A percentile compares a stretch with the other conserved stretches of the same genome.
phyloP scores from a whole-genome alignment of 495 filamentous ascomycete species.

The Xylaria intraflava region DNA sequence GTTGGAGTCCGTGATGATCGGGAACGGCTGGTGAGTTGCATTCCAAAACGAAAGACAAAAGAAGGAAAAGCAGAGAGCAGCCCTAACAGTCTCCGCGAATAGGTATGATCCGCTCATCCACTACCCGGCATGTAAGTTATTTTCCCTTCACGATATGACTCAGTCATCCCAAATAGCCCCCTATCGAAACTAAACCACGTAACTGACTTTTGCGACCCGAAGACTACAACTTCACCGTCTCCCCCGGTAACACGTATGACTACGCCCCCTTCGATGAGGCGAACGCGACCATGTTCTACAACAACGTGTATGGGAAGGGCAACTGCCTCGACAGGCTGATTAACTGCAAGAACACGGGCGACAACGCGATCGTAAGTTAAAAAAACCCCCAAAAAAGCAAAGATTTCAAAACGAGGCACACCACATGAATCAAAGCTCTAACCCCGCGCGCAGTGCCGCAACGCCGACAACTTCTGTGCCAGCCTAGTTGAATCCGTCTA shows the following conservation, averaged over 20 bases:
- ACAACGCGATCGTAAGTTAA: constrained; percentile 13
- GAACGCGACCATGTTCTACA: constrained; percentile 46
- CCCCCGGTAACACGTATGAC: constrained; percentile 54
- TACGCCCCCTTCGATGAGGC: constrained; percentile 46
- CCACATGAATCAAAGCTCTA: background rate
- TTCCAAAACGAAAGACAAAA: background rate
- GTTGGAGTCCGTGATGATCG: constrained; percentile 51
- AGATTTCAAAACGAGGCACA: background rate
- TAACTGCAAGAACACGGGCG: constrained; percentile 36
- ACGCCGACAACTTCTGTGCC: constrained; percentile 50
- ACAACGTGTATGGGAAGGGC: constrained; percentile 53
- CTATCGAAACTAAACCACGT: background rate
- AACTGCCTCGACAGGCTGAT: constrained; percentile 57
- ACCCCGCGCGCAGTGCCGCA: constrained; percentile 12
- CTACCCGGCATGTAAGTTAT: constrained; percentile 44
- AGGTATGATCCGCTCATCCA: constrained; percentile 51
- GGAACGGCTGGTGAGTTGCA: constrained; percentile 23
- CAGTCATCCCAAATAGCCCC: background rate
- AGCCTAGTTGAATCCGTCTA: constrained; percentile 47
- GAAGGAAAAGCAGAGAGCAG: background rate
- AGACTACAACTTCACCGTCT: constrained; percentile 55
- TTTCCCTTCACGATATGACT: too few species aligned
- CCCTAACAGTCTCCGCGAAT: background rate
- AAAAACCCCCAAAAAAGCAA: background rate
- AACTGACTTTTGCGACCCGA: background rate